Percentiles rank a stretch among this genome's conserved stretches.
Evolutionary conservation across 1,284 basidiomycete species (phyloP).

Genomic region (Ustilago bromivora): DNA sequence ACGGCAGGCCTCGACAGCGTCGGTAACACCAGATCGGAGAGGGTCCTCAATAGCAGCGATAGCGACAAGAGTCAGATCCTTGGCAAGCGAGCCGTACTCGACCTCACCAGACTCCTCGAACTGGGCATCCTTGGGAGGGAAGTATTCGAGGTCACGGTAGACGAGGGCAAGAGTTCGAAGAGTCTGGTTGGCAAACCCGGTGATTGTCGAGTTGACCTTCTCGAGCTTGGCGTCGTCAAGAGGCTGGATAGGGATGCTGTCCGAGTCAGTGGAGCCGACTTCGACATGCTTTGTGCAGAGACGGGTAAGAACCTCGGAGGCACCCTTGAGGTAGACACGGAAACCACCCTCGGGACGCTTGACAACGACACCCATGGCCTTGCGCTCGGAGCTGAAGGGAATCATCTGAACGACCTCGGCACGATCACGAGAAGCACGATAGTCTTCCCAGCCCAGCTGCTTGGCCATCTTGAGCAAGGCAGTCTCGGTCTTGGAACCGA

Average conservation of each 20-base stretch:
- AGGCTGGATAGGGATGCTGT: constrained; percentile 29
- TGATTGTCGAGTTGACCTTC: constrained; percentile 89
- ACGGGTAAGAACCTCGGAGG: constrained; percentile 89
- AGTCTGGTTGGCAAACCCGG: constrained; percentile 95
- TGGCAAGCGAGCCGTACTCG: constrained; percentile 78
- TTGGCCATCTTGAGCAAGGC: constrained; percentile 91
- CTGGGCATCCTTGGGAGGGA: constrained; percentile 78
- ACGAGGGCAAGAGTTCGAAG: constrained; percentile 92
- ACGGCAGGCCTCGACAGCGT: constrained; percentile 87
- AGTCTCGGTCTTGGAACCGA: constrained; percentile 96
- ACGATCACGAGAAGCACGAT: constrained; percentile 77
- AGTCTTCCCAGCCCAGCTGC: constrained; percentile 84
- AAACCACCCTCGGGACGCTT: constrained; percentile 74
- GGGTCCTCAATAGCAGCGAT: constrained; percentile 97
- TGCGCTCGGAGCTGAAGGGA: constrained; percentile 93
- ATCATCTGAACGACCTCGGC: constrained; percentile 86
- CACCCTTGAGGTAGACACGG: constrained; percentile 90
- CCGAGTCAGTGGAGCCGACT: constrained; percentile 73
- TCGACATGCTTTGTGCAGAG: constrained; percentile 80
- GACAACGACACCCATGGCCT: constrained; percentile 95
- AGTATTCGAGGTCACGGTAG: constrained; percentile 85
- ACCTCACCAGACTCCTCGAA: constrained; percentile 75
- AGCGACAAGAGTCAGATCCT: constrained; percentile 84
- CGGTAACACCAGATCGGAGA: constrained; percentile 85
- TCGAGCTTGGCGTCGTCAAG: constrained; percentile 74